Evolutionary conservation across 352 stramenopile genomes (phyloP), one percentile per base, ranked within the genome.

Genomic region (Phytophthora pistaciae): DNA sequence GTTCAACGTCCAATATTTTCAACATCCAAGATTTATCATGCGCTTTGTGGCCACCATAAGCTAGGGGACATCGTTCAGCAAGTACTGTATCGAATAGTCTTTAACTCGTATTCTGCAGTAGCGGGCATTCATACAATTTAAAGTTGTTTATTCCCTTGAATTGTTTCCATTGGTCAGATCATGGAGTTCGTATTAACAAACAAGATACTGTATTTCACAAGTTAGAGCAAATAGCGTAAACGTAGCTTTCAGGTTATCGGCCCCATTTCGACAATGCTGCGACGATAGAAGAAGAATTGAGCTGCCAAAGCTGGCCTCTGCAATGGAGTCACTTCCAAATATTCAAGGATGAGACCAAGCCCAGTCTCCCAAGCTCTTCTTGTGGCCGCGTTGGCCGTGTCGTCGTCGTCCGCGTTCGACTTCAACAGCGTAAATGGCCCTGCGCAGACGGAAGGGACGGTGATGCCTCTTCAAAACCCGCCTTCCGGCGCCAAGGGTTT

Each of bases 381-480:
- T 18, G 57, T 54, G 9, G 53, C 62, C 31, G 63, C 68, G 20
- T 63, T 72, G 52, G 57, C 29, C 3, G 44, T 48, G 1, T 60
- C 68, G 3, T 72, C 68, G 18, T 59, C 57, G 18, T 63, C 57
- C 14, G 63, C 68, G 36, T 61, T 75, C 1, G 63, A 70, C 42
- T 75, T 75, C 14, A 33, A 36, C 14, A 25, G 44, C n/a, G 33
- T 48, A 2, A 64, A 65, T 21, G 57, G 67, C 31, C 56, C 60
- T 25, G 13, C 20, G 3, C 68, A 72, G 20, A 75, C 42, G 9
- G 63, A 57, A 68, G 68, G 13, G 21, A 75, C 53, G 5, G 57
- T 72, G 16, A 48, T 60, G 9, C 63, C 68, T 56, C 50, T 14
- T 25, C 54, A 56, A 23, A 49, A 23, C 14, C 48, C 56, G 3